These are phyloP conservation scores for Poa annua DNA, from an alignment of 176 grass and related monocot species.

Conservation along the genomic window DNA sequence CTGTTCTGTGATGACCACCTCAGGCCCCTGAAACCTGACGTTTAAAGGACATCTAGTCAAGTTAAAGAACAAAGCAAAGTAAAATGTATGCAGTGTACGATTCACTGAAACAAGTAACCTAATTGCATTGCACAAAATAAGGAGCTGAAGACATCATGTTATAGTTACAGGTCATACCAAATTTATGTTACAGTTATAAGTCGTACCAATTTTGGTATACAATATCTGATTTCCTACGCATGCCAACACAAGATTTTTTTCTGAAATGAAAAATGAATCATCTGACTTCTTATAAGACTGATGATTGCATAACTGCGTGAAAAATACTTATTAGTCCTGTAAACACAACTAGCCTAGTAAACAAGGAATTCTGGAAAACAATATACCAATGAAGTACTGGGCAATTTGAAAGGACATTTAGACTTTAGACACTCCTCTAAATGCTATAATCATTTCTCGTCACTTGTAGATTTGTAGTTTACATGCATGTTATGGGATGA, in stretches of 20 bases:
- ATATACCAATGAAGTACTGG: background rate
- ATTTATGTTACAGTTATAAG: background rate
- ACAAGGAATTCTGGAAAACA: background rate
- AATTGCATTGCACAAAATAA: background rate
- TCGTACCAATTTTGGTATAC: background rate
- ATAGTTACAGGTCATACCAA: background rate
- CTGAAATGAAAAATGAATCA: background rate
- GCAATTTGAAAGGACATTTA: background rate
- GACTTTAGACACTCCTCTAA: background rate
- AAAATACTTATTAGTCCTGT: background rate
- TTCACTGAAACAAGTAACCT: background rate
- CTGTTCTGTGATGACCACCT: slow-evolving; percentile 8
- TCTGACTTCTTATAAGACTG: background rate
- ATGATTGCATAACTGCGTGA: background rate
- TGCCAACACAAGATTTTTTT: background rate
- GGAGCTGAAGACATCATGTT: background rate
- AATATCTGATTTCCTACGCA: background rate
- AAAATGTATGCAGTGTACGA: background rate
- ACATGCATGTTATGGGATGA: background rate
- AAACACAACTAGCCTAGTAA: background rate
- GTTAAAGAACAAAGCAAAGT: slow-evolving; percentile 5
- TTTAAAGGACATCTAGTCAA: background rate
- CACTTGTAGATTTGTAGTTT: background rate
- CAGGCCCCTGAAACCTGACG: background rate
- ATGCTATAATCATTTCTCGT: background rate